Base-by-base conservation (phyloP, 2,329 filamentous ascomycete genomes). In the Paracamarosporium sp. region DNA sequence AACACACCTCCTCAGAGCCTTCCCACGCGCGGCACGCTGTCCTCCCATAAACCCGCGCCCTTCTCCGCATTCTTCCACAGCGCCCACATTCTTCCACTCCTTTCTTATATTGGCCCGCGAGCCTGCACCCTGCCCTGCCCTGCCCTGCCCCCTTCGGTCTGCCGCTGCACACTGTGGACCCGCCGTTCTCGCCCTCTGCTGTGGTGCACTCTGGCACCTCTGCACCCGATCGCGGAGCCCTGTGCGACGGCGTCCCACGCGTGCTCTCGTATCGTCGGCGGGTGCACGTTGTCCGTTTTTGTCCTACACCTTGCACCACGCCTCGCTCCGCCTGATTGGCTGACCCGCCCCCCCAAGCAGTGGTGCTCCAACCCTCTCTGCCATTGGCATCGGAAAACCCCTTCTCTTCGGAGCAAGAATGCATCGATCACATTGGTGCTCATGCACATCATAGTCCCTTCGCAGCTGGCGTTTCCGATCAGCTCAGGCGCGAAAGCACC, bases 401-500 rank as follows among this genome's bases (percentile, higher is more conserved):
- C 47, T 74, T 81, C 60, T 71, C 72, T 57, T 75, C 79, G 67
- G 80, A 81, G 56, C 73, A 78, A 59, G 78, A 81, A 65, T 81
- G 76, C 75, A 74, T 78, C 68, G 78, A 81, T 57, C 76, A 79
- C 53, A 79, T 80, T 67, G 69, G 73, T 57, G 66, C 72, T 61
- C 78, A 81, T 78, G 77, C 78, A 71, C 75, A 80, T 75, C 79
- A 80, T 72, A 72, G 68, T 61, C 69, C 71, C 60, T 81, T 77
- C 73, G 71, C 76, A 66, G 68, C 68, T 70, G 69, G 70, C 60
- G 74, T 78, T 65, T 78, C 82, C 66, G 82, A 84, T 67, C 78
- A 78, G 62, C 76, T 79, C 70, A 80, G 82, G 67, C 82, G 82
- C 76, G 81, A 84, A 72, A 79, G 78, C 67, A 70, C 75, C 58